Evolutionary conservation across 306 rosid genomes (phyloP), one percentile per base, ranked within the genome.

Genomic region (Acacia confusa): DNA sequence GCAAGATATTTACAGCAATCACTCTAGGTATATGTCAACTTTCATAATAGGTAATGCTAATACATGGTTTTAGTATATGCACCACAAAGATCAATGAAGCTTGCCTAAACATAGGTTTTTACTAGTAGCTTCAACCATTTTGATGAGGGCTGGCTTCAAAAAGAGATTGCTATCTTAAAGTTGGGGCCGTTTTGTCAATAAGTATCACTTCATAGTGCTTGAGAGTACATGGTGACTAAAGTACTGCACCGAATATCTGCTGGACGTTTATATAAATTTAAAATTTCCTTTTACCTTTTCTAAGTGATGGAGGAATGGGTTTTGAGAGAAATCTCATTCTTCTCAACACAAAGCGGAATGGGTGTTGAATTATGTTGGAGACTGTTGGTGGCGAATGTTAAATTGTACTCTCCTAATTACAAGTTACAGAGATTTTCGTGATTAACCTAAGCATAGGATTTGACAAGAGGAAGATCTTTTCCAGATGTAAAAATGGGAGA

Each of bases 241-340:
- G 19, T 3, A 65, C 27, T 67, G 47, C 27, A 27, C 69, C 61
- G 14, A 70, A 80, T 47, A 61, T 22, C 60, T 40, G 28, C n/a
- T 44, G 61, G 72, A 78, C 1, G 55, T 71, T 25, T 25, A 12
- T 48, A 72, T 24, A 3, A 19, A 15, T 24, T 44, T 25, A 72
- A 44, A 72, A 28, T 4, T 22, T 47, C 22, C 68, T 14, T 52
- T 41, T 66, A 52, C 41, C 75, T 78, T 65, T 34, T 48, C 22
- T 22, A 40, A 72, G 45, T 25, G 77, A 55, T 60, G 85, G 80
- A 72, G 72, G 70, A 57, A 43, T 38, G 38, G 57, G 57, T 70
- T 48, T 24, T 63, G 48, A 40, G 7, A 19, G 47, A 77, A 70
- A 47, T 36, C 60, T 7, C 60, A 47, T 28, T 47, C 47, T 41